Evolutionary conservation across 2,329 filamentous ascomycete genomes (phyloP).

Genomic region (Xylaria sp.): DNA sequence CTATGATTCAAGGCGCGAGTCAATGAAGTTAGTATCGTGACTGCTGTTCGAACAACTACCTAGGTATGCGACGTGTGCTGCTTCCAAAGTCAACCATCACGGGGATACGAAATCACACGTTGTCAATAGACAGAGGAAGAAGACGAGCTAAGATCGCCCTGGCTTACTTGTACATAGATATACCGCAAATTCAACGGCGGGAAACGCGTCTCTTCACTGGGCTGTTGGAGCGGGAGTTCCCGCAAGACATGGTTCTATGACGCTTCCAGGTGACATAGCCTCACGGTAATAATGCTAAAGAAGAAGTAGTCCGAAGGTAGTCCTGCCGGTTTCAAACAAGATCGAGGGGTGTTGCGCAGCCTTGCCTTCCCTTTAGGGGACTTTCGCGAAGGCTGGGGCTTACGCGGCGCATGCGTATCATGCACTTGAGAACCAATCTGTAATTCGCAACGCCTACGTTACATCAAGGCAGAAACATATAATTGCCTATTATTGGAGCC

Average conservation of each 20-base stretch:
- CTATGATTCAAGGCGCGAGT: neutral
- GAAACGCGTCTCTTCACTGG: neutral
- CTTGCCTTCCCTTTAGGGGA: neutral
- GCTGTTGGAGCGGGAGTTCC: neutral
- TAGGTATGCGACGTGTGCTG: too few species aligned
- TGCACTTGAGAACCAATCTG: constrained; percentile 5
- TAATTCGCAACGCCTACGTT: neutral
- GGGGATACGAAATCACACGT: neutral
- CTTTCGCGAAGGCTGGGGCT: constrained; percentile 12
- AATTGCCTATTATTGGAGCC: neutral
- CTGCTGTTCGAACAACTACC: neutral
- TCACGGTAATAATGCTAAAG: too few species aligned
- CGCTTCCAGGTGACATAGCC: neutral
- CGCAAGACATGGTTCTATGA: neutral
- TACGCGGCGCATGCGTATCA: constrained; percentile 14
- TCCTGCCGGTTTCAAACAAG: neutral
- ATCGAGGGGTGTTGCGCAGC: neutral
- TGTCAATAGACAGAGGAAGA: neutral
- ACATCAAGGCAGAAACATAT: constrained; percentile 6
- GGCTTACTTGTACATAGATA: neutral
- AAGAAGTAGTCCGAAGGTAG: constrained; percentile 3
- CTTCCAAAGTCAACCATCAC: neutral
- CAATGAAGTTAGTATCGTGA: neutral
- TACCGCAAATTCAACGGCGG: neutral
- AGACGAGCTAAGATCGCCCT: neutral